phyloP scores from a whole-genome alignment of 495 filamentous ascomycete genomes.

The Neurospora sp. region DNA sequence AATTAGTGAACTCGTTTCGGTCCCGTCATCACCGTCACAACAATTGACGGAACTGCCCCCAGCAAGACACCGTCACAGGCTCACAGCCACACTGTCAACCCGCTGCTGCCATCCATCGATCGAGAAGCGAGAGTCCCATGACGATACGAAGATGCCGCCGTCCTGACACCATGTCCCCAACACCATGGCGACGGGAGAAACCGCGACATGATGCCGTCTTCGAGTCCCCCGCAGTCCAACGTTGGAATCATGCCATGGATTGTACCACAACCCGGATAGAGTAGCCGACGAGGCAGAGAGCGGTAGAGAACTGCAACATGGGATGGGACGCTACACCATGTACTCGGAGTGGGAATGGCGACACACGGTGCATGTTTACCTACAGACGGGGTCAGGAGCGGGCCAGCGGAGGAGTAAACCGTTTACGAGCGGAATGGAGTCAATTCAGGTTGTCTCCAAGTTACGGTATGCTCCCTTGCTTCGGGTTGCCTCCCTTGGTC shows the following conservation, averaged over 20 bases:
- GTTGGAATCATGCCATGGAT: not conserved
- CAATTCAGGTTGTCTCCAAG: not conserved
- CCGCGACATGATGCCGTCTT: not conserved
- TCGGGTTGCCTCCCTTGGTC: not conserved
- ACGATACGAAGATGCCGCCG: not conserved
- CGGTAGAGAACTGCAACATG: not conserved
- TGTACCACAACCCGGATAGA: not conserved
- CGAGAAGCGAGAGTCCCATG: not conserved
- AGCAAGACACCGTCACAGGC: not conserved
- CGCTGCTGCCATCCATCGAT: not conserved
- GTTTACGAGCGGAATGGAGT: not conserved
- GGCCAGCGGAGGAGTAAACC: not conserved
- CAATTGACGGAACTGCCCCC: not conserved
- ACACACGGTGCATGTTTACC: not conserved
- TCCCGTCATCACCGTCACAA: not conserved
- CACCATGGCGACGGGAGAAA: conserved; percentile 1
- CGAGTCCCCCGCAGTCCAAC: not conserved
- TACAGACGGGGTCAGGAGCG: not conserved
- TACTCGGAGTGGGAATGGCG: not conserved
- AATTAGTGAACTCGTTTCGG: not conserved
- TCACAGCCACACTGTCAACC: not conserved
- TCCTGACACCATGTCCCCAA: not conserved
- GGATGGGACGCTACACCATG: not conserved
- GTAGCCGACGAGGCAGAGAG: not conserved
- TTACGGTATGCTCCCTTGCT: not conserved